Base-by-base conservation (phyloP, 2,329 filamentous ascomycete species). In the Trichoderma koningii region DNA sequence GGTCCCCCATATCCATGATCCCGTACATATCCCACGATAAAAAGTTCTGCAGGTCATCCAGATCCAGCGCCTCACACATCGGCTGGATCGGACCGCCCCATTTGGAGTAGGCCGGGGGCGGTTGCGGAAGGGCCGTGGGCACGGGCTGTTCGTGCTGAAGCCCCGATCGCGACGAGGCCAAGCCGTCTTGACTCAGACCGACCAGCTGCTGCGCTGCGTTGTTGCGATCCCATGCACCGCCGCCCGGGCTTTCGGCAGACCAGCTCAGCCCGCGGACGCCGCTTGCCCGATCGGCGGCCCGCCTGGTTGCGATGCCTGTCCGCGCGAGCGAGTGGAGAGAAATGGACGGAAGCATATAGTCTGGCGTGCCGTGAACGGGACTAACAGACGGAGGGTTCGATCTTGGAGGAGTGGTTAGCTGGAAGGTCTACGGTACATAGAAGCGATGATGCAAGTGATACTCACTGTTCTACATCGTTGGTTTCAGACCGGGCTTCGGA, bases 21-120 rank as follows among this genome's bases (percentile, higher is more conserved):
- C 76, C 76, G 55, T 77, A 76, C 74, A 78, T 75, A 61, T 79
- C 77, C 77, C 77, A 78, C 5, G 75, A 75, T 57, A 78, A 59
- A 47, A 77, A 78, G 64, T 74, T 77, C 59, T 78, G 76, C 64
- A 79, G 63, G 64, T 79, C 77, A 30, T 76, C 76, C 12, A 78
- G 68, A 59, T 78, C 77, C 4, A 79, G 72, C 28, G 73, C 74
- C 30, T 77, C 72, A 23, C 73, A 73, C 74, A 77, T 76, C 17
- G 71, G 69, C 17, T 72, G 67, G 2, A 45, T 44, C 34, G 55
- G 45, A 5, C 45, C 62, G 44, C 19, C 47, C 38, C 26, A 51
- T 42, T 63, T 62, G 50, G 59, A 17, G n/a, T 63, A 26, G 12
- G 30, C 14, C n/a, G 9, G 47, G 21, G 63, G 51, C 38, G 34